Evolutionary conservation across 106 monocot genomes (phyloP), one percentile per base, ranked within the genome.

Genomic region (Posidonia australis): DNA sequence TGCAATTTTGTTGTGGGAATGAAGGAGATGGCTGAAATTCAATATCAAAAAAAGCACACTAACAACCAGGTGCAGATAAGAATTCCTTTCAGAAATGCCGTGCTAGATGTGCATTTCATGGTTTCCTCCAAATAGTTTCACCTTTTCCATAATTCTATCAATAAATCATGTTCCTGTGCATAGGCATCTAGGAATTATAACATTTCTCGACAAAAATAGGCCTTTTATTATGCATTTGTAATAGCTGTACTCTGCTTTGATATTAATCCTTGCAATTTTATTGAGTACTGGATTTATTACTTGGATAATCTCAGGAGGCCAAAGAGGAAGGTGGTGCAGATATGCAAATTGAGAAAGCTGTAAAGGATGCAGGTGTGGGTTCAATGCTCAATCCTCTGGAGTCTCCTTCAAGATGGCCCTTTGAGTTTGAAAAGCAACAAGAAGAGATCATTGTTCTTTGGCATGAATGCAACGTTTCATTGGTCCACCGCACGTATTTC

Each of bases 401-500:
- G 49, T 84, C 84, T 19, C 84, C 84, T 70, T 74, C 84, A 7
- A 46, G 70, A 19, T 99, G 87, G 87, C 68, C 85, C 7, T 14
- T 69, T 62, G 85, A 91, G 46, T 99, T 86, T 55, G 85, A 82
- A 60, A 83, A 68, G 75, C 83, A 81, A 45, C 98, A 78, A 19
- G 76, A 74, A 62, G 81, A 83, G 61, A 86, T 99, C 11, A 80
- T 99, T 64, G 64, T 71, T 45, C 83, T 99, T 17, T 99, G 98
- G 98, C 73, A 91, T 73, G 79, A 54, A 56, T 99, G 98, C 74
- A 79, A 92, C 69, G 79, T 92, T 44, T 79, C 98, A 18, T 73
- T 99, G 47, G 75, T 88, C 45, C 98, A 92, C 61, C 74, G 98
- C 46, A 88, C 98, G 3, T 88, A 79, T 56, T 99, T 99, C 65